phyloP scores from a whole-genome alignment of 495 filamentous ascomycete species.

The Podospora anserina region DNA sequence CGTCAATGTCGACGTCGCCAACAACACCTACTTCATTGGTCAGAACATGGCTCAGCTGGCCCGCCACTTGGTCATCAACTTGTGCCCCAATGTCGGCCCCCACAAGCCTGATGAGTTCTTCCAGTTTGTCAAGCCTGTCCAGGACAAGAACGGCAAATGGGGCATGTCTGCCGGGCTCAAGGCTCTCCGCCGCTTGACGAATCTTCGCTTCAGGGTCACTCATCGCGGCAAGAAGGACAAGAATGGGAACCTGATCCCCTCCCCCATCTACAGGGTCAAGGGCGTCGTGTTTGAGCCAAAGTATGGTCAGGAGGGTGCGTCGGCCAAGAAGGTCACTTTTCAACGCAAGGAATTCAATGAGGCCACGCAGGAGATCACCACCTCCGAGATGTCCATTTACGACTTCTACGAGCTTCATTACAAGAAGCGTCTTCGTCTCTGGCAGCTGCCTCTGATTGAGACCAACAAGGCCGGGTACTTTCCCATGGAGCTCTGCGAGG shows the following conservation, averaged over 20 bases:
- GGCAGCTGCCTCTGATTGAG: slow-evolving; percentile 62
- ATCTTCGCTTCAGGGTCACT: slow-evolving; percentile 63
- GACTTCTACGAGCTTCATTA: slow-evolving; percentile 70
- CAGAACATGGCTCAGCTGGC: slow-evolving; percentile 35
- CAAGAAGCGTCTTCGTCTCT: slow-evolving; percentile 51
- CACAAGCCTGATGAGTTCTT: slow-evolving; percentile 17
- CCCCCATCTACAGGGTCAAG: slow-evolving; percentile 61
- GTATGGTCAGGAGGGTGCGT: slow-evolving; percentile 40
- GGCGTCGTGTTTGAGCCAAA: slow-evolving; percentile 44
- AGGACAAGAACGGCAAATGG: slow-evolving; percentile 1
- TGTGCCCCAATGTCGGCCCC: slow-evolving; percentile 16
- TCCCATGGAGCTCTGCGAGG: slow-evolving; percentile 70
- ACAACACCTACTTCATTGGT: slow-evolving; percentile 68
- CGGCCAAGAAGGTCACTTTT: slow-evolving; percentile 58
- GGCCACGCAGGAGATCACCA: too few species aligned
- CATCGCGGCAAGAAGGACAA: slow-evolving; percentile 51
- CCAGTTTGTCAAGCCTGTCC: slow-evolving; percentile 24
- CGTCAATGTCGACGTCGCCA: slow-evolving; percentile 80
- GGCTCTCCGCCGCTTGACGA: slow-evolving; percentile 55
- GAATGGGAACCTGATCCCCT: too few species aligned
- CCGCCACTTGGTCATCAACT: slow-evolving; percentile 22
- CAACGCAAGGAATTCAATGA: slow-evolving; percentile 34
- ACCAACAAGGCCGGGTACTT: slow-evolving; percentile 65
- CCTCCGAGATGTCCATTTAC: slow-evolving; percentile 34
- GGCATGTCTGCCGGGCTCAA: slow-evolving; percentile 42